Evolutionary conservation across 1,139 yeast species (phyloP).

Genomic region (Pichia sp.): DNA sequence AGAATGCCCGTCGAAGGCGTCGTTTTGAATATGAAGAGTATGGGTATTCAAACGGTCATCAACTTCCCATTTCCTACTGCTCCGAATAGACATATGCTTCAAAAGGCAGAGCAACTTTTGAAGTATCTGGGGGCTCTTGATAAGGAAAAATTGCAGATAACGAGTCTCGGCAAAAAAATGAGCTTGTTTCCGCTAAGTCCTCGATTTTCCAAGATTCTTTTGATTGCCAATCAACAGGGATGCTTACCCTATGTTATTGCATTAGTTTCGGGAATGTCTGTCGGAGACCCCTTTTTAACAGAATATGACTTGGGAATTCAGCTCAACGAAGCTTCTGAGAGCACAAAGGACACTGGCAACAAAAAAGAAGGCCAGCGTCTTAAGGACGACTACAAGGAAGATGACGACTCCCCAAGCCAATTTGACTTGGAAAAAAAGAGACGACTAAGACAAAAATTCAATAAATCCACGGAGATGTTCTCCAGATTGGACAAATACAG

Average conservation of each 20-base stretch:
- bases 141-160: conserved; percentile 43
- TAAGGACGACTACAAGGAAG: conserved; percentile 33
- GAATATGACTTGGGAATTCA: conserved; percentile 66
- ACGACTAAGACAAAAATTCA: conserved; percentile 44
- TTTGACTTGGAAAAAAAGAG: conserved; percentile 41
- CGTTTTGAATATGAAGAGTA: conserved; percentile 88
- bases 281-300: conserved; percentile 83
- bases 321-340: conserved; percentile 22
- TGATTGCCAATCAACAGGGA: conserved; percentile 80
- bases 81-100: conserved; percentile 61
- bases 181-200: conserved; percentile 91
- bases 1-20: conserved; percentile 97
- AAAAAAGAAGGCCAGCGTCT: conserved; percentile 26
- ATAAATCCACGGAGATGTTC: conserved; percentile 55
- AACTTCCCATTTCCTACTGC: conserved; percentile 98
- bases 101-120: conserved; percentile 64
- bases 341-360: not conserved
- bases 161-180: conserved; percentile 82
- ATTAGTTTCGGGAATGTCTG: conserved; percentile 86
- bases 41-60: conserved; percentile 88
- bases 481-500: conserved; percentile 63
- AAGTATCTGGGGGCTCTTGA: conserved; percentile 78
- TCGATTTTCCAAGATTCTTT: conserved; percentile 82
- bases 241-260: conserved; percentile 87
- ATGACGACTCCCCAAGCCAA: conserved; percentile 22